Evolutionary conservation across 2,329 filamentous ascomycete species (phyloP), one percentile per base, ranked within the genome.

Genomic region (Sarocladium kiliense): DNA sequence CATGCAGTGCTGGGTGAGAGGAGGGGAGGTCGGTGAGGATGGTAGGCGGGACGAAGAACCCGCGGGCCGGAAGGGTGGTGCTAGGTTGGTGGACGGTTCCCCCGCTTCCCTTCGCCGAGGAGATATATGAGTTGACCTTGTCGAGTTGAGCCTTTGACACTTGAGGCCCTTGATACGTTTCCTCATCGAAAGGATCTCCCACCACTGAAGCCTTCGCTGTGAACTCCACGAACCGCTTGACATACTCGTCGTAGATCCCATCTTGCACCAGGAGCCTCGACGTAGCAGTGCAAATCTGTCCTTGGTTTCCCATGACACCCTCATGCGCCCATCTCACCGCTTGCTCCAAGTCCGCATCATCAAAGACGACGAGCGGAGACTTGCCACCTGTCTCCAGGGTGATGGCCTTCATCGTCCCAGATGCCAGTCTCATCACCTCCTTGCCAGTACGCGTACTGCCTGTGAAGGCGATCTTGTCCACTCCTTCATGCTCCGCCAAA

Each of bases 391-490:
- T 80, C 66, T 84, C 81, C 7, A 84, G 71, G 3, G 80, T 82
- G 54, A 84, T 76, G 60, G 80, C 80, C 68, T 84, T 84, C 66
- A 80, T 67, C 37, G 72, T 88, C 0, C 76, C 72, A 1, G 82
- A 76, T 0, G 86, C 86, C 70, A 81, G 75, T 63, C 85, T 85
- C 85, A 89, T 88, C 57, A 89, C 87, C 62, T 85, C 77, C 55
- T 80, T 79, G 11, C 83, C 87, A 1, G 86, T 89, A 5, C 74
- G 74, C 1, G 86, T 89, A 41, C 80, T 85, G 44, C 87, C 87
- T 0, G 87, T 90, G 61, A 91, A 91, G 0, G 86, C 85, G 58
- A 90, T 76, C 72, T 89, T 89, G 64, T 87, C 83, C 25, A 90
- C 79, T 27, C 78, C 78, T 7, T 78, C 68, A 65, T 90, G 87